Conservation (phyloP, 352 stramenopile genomes). For the Phytophthora palmivora region DNA sequence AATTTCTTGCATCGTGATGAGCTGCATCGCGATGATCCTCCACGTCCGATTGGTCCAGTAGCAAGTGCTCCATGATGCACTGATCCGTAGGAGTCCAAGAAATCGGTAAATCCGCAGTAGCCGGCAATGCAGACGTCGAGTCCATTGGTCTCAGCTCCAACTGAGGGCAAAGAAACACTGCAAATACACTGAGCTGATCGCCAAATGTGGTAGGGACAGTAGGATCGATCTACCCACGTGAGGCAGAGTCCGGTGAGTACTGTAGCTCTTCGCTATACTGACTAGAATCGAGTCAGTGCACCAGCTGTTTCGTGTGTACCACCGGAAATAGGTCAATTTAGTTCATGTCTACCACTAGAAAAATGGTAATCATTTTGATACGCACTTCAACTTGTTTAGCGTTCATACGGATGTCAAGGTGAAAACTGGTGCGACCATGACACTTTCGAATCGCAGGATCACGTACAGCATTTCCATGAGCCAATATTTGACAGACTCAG, state of each 20-base stretch:
- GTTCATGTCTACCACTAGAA: no score
- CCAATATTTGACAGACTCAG: conserved; percentile 42
- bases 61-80: conserved; percentile 64
- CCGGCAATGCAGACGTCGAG: conserved; percentile 4
- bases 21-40: conserved; percentile 15
- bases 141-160: conserved; percentile 4
- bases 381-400: conserved; percentile 9
- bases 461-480: conserved; percentile 58
- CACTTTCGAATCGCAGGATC: conserved; percentile 49
- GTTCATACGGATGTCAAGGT: no score
- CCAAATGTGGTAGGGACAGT: conserved; percentile 2
- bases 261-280: no score
- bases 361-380: conserved; percentile 2
- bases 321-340: conserved; percentile 1
- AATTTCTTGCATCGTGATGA: conserved; percentile 10
- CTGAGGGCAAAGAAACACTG: background rate
- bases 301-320: conserved; percentile 10
- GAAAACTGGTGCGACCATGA: conserved; percentile 45
- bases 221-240: conserved; percentile 4
- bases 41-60: conserved; percentile 38
- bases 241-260: no score
- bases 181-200: conserved; percentile 1
- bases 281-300: conserved; percentile 17
- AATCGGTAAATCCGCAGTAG: conserved; percentile 21
- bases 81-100: conserved; percentile 63